A percentile compares a stretch with the other conserved stretches of the same genome.
Conservation (phyloP, 306 rosid genomes). For the Ziziphus jujuba region DNA sequence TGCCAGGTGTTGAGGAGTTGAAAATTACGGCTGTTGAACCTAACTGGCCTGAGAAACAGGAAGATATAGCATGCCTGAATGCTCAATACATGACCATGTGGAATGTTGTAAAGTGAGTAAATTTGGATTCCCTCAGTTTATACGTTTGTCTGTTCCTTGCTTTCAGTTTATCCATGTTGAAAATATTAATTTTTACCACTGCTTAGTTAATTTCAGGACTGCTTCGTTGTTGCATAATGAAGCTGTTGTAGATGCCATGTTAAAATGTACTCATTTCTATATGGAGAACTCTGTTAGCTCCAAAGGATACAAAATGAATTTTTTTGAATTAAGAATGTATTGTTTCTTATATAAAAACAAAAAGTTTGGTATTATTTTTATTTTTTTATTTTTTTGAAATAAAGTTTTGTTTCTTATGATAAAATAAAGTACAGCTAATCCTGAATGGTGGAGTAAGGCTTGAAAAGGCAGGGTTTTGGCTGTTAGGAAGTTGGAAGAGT, state of each 20-base stretch:
- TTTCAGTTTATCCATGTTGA: not conserved
- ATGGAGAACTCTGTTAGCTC: not conserved
- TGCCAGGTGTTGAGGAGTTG: conserved; percentile 73
- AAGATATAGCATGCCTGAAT: conserved; percentile 60
- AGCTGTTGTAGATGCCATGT: not conserved
- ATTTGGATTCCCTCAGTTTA: conserved; percentile 2
- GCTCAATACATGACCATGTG: conserved; percentile 59
- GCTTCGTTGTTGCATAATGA: not conserved
- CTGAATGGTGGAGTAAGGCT: too few species aligned
- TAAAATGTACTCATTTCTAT: not conserved
- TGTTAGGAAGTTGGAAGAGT: not conserved
- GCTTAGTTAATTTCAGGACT: too few species aligned
- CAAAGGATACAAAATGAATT: not conserved
- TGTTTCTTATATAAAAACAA: not conserved
- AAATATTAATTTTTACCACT: not conserved
- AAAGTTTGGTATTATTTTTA: too few species aligned
- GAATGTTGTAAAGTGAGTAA: conserved; percentile 57
- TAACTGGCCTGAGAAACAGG: conserved; percentile 64
- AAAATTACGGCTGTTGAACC: conserved; percentile 64
- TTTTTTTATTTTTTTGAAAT: too few species aligned
- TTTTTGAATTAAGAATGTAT: not conserved
- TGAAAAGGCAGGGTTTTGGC: not conserved
- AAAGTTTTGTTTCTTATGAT: too few species aligned
- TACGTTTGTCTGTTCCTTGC: conserved; percentile 6
- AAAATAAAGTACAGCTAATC: too few species aligned